phyloP scores from a whole-genome alignment of 768 basidiomycete species.

The Crepidotus variabilis region DNA sequence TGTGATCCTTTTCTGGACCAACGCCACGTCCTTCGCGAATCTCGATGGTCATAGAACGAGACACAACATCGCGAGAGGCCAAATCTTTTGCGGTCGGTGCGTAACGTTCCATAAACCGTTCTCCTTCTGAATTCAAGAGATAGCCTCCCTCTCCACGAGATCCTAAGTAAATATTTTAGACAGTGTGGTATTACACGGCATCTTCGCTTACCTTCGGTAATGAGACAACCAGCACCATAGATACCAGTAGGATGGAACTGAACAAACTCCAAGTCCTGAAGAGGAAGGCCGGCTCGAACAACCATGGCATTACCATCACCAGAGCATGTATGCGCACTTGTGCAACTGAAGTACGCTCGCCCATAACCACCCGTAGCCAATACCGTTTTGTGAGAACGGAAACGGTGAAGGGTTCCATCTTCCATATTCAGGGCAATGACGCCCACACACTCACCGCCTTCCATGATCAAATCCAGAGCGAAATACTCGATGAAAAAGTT shows the following conservation, averaged over 20 bases:
- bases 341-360: constrained; percentile 97
- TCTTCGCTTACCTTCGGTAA: constrained; percentile 79
- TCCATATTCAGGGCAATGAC: constrained; percentile 99
- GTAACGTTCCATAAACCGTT: constrained; percentile 99
- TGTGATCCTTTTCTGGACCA: constrained; percentile 96
- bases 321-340: constrained; percentile 97
- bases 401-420: constrained; percentile 97
- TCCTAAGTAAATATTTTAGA: constrained; percentile 42
- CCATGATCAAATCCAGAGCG: constrained; percentile 98
- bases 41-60: constrained; percentile 98
- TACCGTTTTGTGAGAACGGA: constrained; percentile 97
- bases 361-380: constrained; percentile 98
- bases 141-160: constrained; percentile 99
- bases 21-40: constrained; percentile 99
- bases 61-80: constrained; percentile 98
- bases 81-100: constrained; percentile 99
- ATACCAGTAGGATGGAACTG: constrained; percentile 99
- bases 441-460: constrained; percentile 98
- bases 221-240: constrained; percentile 98
- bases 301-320: constrained; percentile 99
- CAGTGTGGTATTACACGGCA: not conserved
- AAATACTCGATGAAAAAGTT: constrained; percentile 99
- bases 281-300: constrained; percentile 88
- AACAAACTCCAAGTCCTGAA: constrained; percentile 98
- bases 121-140: constrained; percentile 95